Evolutionary conservation across 2,329 filamentous ascomycete genomes (phyloP), one percentile per base, ranked within the genome.

Genomic region (Harringtonia aguacate): DNA sequence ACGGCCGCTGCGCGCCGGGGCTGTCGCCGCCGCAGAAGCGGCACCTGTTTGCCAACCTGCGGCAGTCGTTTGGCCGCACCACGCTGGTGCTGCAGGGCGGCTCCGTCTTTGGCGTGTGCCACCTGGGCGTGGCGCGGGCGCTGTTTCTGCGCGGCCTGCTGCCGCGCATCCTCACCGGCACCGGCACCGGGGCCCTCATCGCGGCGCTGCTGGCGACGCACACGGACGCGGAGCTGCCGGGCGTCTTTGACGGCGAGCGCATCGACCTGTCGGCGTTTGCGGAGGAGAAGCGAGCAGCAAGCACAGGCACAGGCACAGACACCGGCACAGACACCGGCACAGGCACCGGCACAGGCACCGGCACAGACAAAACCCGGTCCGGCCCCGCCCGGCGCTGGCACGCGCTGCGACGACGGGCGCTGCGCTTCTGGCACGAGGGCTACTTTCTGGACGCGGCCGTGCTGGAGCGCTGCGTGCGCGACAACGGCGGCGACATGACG

Each of bases 91-190:
- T 95, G 1, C 88, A 95, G 59, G 89, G 89, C 39, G 89, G 90
- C 14, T 85, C 87, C 35, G 90, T 94, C 46, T 95, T 95, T 55
- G 89, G 89, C 2, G 66, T 95, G 10, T 95, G 86, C 55, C 90
- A 95, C 61, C 62, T 95, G 5, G 89, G 89, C 8, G 87, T 95
- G 7, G 85, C 94, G 33, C 94, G 90, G 58, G 88, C 88, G 2
- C 67, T 95, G 34, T 86, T 89, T 61, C 65, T 88, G 30, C 77
- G 84, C 24, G 86, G 86, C 1, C 65, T 95, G 15, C 69, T 95
- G 37, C 90, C 92, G 4, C 77, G 87, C 36, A 94, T 95, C 54
- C 89, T 97, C 53, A 87, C 87, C 0, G 90, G 90, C 9, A 94
- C 87, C 1, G 89, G 84, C 4, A 94, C 87, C 0, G 90, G 90